phyloP scores from a whole-genome alignment of 2,329 filamentous ascomycete genomes.

The Emmonsiellopsis sp. region DNA sequence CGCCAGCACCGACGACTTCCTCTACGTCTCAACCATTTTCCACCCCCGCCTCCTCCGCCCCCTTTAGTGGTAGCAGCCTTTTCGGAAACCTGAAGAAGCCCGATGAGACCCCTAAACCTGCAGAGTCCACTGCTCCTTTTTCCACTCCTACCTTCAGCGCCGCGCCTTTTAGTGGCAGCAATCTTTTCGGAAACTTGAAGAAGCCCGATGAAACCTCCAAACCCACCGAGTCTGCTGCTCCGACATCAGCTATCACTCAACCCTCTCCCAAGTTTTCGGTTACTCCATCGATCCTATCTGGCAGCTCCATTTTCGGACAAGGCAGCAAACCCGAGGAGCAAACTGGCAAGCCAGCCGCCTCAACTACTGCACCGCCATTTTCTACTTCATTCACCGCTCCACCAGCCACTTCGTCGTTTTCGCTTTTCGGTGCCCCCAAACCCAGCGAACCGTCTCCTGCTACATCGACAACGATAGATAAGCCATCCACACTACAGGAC shows the following conservation, averaged over 20 bases:
- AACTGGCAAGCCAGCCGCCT: conserved; percentile 3
- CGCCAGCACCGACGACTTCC: background rate
- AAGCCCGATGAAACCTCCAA: conserved; percentile 14
- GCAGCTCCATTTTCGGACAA: background rate
- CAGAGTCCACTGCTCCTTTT: background rate
- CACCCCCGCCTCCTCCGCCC: background rate
- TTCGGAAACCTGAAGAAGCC: background rate
- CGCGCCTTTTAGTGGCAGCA: conserved; percentile 14
- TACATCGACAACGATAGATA: conserved; percentile 8
- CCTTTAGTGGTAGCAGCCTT: background rate
- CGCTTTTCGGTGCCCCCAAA: background rate
- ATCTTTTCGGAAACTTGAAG: conserved; percentile 15
- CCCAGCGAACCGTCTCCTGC: conserved; percentile 1
- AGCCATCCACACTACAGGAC: background rate
- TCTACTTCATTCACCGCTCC: background rate
- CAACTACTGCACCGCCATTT: background rate
- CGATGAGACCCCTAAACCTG: background rate
- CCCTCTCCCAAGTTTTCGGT: background rate
- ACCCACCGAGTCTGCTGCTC: conserved; percentile 4
- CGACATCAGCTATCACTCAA: background rate
- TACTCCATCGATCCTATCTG: background rate
- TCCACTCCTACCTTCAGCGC: conserved; percentile 7
- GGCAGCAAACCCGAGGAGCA: background rate
- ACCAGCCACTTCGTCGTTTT: conserved; percentile 1
- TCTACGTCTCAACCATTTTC: conserved; percentile 1